Evolutionary conservation across 371 early-diverging fungal genomes (phyloP).

Genomic region (Rhizopus arrhizus): DNA sequence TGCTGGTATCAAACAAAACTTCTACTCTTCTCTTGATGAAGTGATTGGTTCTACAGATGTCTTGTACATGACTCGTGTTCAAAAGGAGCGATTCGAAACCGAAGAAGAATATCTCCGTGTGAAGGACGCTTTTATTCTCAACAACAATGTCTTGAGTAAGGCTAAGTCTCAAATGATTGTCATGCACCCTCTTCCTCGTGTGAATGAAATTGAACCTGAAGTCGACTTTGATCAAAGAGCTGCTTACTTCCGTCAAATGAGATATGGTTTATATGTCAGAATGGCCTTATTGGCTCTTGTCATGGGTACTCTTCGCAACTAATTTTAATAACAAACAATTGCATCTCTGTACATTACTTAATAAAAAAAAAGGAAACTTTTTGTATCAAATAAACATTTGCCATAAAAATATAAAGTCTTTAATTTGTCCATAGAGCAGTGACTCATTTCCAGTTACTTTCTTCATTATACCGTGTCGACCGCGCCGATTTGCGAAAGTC

Average conservation of each 20-base stretch:
- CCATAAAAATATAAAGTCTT: too few species aligned
- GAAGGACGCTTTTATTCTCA: constrained; percentile 81
- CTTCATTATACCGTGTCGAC: too few species aligned
- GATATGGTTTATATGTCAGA: constrained; percentile 94
- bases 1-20: constrained; percentile 69
- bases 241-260: constrained; percentile 97
- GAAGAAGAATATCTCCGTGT: constrained; percentile 81
- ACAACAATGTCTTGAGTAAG: constrained; percentile 78
- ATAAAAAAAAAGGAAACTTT: too few species aligned
- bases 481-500: too few species aligned
- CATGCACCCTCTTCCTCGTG: constrained; percentile 96
- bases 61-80: constrained; percentile 95
- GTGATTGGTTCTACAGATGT: constrained; percentile 92
- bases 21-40: constrained; percentile 71
- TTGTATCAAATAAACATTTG: too few species aligned
- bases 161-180: constrained; percentile 96
- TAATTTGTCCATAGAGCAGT: too few species aligned
- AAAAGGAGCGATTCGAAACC: constrained; percentile 90
- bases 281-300: constrained; percentile 95
- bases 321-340: not conserved
- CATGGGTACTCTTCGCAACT: constrained; percentile 50
- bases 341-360: too few species aligned
- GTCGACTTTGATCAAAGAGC: constrained; percentile 97
- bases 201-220: constrained; percentile 94
- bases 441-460: too few species aligned